Conservation (phyloP, 768 basidiomycete species). For the Amanita pseudoporphyria region DNA sequence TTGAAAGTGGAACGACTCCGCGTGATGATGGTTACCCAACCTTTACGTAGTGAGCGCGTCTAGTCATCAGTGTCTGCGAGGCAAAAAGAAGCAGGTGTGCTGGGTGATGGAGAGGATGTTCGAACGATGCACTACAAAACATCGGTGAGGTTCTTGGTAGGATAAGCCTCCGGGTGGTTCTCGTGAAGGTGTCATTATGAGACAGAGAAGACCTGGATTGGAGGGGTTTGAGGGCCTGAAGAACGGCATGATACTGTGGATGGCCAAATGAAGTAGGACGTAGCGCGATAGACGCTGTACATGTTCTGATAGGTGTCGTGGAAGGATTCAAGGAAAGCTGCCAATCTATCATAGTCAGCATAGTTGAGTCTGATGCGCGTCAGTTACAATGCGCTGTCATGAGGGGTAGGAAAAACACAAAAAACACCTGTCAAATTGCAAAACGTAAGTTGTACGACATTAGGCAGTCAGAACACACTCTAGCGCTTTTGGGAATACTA, state of each 20-base stretch:
- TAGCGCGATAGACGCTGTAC: slow-evolving; percentile 1
- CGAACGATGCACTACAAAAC: too few species aligned
- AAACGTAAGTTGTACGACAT: not conserved
- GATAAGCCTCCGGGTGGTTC: slow-evolving; percentile 1
- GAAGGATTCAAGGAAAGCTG: not conserved
- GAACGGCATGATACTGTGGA: slow-evolving; percentile 3
- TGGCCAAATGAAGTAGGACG: slow-evolving; percentile 2
- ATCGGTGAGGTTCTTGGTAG: slow-evolving; percentile 1
- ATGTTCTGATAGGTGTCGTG: slow-evolving; percentile 3
- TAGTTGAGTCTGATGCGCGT: not conserved
- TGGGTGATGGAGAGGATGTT: too few species aligned
- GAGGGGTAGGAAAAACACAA: not conserved
- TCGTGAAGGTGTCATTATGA: not conserved
- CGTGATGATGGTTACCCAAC: not conserved
- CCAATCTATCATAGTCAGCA: not conserved
- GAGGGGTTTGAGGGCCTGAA: not conserved
- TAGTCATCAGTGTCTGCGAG: not conserved
- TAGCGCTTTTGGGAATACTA: not conserved
- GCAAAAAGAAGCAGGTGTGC: too few species aligned
- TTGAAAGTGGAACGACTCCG: not conserved
- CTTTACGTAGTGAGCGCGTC: slow-evolving; percentile 3
- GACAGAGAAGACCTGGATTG: slow-evolving; percentile 4
- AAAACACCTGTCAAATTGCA: not conserved
- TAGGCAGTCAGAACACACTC: not conserved
- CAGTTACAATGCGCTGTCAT: not conserved